Evolutionary conservation across 2,329 filamentous ascomycete species (phyloP).

Genomic region (Hansfordia pulvinata): DNA sequence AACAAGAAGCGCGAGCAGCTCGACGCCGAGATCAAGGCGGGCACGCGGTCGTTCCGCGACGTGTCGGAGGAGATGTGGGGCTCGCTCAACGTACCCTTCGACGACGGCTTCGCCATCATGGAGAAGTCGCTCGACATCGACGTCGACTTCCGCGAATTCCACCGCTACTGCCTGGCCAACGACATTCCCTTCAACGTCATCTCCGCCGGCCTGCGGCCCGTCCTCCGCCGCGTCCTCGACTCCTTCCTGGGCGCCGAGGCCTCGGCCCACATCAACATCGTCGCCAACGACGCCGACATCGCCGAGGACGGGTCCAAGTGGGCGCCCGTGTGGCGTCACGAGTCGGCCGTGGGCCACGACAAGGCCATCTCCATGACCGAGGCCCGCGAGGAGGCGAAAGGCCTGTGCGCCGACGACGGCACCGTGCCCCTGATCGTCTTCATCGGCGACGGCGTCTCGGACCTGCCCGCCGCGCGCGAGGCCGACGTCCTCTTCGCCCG

Average conservation of each 20-base stretch:
- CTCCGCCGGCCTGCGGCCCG: conserved; percentile 52
- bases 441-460: conserved; percentile 57
- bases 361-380: conserved; percentile 52
- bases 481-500: conserved; percentile 57
- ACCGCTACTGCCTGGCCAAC: conserved; percentile 48
- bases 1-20: conserved; percentile 37
- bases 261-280: conserved; percentile 47
- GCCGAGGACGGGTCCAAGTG: conserved; percentile 41
- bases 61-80: conserved; percentile 64
- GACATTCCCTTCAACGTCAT: conserved; percentile 57
- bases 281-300: conserved; percentile 54
- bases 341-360: conserved; percentile 52
- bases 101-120: conserved; percentile 54
- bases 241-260: conserved; percentile 49
- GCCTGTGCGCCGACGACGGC: conserved; percentile 42
- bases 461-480: conserved; percentile 50
- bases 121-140: conserved; percentile 48
- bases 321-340: conserved; percentile 55
- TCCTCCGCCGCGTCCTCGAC: conserved; percentile 47
- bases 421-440: conserved; percentile 54
- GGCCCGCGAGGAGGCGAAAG: conserved; percentile 37
- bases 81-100: conserved; percentile 51
- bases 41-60: conserved; percentile 53
- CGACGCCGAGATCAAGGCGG: conserved; percentile 50
- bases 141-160: conserved; percentile 48